Conservation (phyloP, 805 yeast genomes). For the Metschnikowia lochheadii region DNA sequence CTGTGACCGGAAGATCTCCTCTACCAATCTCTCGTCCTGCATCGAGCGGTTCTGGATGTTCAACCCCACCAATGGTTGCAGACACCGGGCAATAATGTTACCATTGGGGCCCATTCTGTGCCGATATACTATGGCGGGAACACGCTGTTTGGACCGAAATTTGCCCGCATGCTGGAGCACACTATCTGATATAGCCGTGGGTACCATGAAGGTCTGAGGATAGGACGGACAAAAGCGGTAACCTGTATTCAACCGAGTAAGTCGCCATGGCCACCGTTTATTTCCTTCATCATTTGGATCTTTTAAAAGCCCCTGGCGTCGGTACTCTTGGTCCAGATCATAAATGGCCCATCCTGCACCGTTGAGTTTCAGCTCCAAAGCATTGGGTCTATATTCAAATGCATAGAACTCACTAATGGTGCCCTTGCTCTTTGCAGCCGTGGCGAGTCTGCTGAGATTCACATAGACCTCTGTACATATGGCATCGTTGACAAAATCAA, state of each 20-base stretch:
- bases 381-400: conserved; percentile 71
- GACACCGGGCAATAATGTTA: conserved; percentile 79
- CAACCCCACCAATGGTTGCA: conserved; percentile 91
- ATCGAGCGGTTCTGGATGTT: conserved; percentile 75
- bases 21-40: conserved; percentile 83
- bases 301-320: conserved; percentile 60
- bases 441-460: conserved; percentile 59
- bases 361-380: conserved; percentile 51
- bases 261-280: conserved; percentile 54
- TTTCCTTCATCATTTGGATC: background rate
- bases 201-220: conserved; percentile 66
- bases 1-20: conserved; percentile 68
- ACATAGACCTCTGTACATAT: conserved; percentile 70
- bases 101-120: conserved; percentile 54
- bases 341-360: conserved; percentile 70
- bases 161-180: conserved; percentile 79
- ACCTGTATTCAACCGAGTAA: conserved; percentile 57
- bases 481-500: conserved; percentile 60
- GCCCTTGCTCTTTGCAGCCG: conserved; percentile 50
- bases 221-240: conserved; percentile 73
- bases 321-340: conserved; percentile 58
- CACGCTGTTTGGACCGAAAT: conserved; percentile 78
- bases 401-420: conserved; percentile 60
- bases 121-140: conserved; percentile 78
- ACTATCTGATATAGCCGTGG: conserved; percentile 73